phyloP scores from a whole-genome alignment of 345 rosid species.

The Theobroma cacao region DNA sequence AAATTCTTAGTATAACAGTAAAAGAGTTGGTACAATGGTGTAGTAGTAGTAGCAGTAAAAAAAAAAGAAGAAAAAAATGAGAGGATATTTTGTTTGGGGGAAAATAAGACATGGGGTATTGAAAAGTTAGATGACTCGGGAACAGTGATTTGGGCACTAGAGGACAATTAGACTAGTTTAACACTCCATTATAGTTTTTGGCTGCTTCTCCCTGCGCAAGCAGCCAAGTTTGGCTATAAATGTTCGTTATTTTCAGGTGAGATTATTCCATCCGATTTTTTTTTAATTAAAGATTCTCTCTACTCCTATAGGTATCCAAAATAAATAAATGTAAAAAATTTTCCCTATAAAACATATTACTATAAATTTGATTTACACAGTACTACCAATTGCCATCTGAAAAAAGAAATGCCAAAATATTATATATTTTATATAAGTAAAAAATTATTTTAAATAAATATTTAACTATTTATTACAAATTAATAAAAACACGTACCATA shows the following conservation, averaged over 20 bases:
- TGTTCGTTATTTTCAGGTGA: background rate
- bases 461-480: no score
- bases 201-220: background rate
- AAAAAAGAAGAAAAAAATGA: no score
- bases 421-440: no score
- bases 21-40: background rate
- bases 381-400: background rate
- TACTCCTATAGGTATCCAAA: background rate
- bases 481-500: no score
- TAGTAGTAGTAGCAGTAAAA: background rate
- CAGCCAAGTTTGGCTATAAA: background rate
- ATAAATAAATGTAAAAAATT: background rate
- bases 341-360: no score
- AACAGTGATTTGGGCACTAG: background rate
- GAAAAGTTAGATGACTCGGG: background rate
- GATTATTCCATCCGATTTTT: background rate
- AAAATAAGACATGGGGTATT: background rate
- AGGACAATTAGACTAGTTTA: background rate
- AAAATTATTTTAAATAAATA: no score
- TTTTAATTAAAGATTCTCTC: background rate
- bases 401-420: no score
- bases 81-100: background rate
- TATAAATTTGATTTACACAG: background rate
- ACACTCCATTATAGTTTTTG: background rate
- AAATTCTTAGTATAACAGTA: no score